Percentiles rank a stretch among this genome's conserved stretches.
Conservation (phyloP, 1,139 yeast genomes). For the Scheffersomyces illinoinensis region DNA sequence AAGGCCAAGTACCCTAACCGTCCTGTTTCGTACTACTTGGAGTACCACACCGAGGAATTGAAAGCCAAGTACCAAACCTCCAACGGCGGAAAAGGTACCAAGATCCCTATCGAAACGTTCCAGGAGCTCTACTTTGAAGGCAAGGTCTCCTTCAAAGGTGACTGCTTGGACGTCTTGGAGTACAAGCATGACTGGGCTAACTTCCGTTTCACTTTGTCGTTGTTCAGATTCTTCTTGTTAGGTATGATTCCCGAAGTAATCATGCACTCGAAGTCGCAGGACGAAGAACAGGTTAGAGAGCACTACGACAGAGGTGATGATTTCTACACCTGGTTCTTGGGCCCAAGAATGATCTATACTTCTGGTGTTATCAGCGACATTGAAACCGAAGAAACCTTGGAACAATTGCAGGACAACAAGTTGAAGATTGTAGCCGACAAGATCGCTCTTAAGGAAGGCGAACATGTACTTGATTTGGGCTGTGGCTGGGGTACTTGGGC, state of each 20-base stretch:
- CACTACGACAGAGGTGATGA: slow-evolving; percentile 97
- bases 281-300: slow-evolving; percentile 94
- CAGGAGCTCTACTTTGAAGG: slow-evolving; percentile 83
- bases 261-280: slow-evolving; percentile 89
- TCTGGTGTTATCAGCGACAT: slow-evolving; percentile 82
- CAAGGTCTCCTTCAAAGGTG: slow-evolving; percentile 87
- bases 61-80: slow-evolving; percentile 62
- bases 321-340: slow-evolving; percentile 90
- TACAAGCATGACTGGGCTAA: slow-evolving; percentile 90
- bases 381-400: slow-evolving; percentile 72
- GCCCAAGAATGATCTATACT: slow-evolving; percentile 93
- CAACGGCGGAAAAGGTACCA: slow-evolving; percentile 59
- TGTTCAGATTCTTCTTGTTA: slow-evolving; percentile 78
- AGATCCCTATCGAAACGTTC: slow-evolving; percentile 93
- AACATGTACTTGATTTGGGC: slow-evolving; percentile 78
- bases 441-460: slow-evolving; percentile 72
- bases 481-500: slow-evolving; percentile 98
- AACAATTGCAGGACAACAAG: slow-evolving; percentile 88
- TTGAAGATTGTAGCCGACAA: slow-evolving; percentile 86
- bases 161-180: slow-evolving; percentile 80
- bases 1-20: slow-evolving; percentile 74
- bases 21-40: slow-evolving; percentile 78
- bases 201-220: slow-evolving; percentile 74
- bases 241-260: slow-evolving; percentile 95
- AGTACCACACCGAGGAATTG: slow-evolving; percentile 76